phyloP scores from a whole-genome alignment of 116 monocot species.

The Zostera marina region DNA sequence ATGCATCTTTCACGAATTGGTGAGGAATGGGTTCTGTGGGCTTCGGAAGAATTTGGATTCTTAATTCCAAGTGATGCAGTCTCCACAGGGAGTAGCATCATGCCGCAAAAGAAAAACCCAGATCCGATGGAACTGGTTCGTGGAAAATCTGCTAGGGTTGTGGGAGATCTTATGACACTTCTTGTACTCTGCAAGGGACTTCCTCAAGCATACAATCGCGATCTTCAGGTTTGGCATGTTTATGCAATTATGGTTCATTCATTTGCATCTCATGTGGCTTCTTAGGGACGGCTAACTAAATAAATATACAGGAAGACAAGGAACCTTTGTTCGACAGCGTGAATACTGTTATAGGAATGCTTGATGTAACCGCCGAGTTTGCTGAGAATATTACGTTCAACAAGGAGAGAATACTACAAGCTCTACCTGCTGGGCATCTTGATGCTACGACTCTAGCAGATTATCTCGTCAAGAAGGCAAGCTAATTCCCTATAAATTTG shows the following conservation, averaged over 20 bases:
- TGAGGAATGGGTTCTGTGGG: slow-evolving; percentile 98
- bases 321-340: slow-evolving; percentile 96
- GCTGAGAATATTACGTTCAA: slow-evolving; percentile 73
- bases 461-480: slow-evolving; percentile 98
- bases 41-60: slow-evolving; percentile 96
- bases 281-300: not conserved
- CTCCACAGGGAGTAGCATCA: slow-evolving; percentile 85
- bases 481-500: not conserved
- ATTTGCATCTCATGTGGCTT: not conserved
- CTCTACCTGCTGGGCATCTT: slow-evolving; percentile 79
- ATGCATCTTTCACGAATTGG: slow-evolving; percentile 90
- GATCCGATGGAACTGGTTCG: slow-evolving; percentile 99
- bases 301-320: slow-evolving; percentile 67
- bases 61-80: slow-evolving; percentile 68
- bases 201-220: slow-evolving; percentile 89
- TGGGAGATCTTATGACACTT: slow-evolving; percentile 61
- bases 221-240: slow-evolving; percentile 45
- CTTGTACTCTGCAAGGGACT: slow-evolving; percentile 87
- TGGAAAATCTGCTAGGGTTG: slow-evolving; percentile 82
- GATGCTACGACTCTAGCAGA: slow-evolving; percentile 96
- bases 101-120: slow-evolving; percentile 98
- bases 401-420: slow-evolving; percentile 40
- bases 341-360: slow-evolving; percentile 62
- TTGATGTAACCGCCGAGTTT: slow-evolving; percentile 89
- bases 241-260: too few species aligned